These are phyloP conservation scores for Sclerotinia trifoliorum DNA, from an alignment of 2,329 filamentous ascomycete species.

Conservation along the genomic window DNA sequence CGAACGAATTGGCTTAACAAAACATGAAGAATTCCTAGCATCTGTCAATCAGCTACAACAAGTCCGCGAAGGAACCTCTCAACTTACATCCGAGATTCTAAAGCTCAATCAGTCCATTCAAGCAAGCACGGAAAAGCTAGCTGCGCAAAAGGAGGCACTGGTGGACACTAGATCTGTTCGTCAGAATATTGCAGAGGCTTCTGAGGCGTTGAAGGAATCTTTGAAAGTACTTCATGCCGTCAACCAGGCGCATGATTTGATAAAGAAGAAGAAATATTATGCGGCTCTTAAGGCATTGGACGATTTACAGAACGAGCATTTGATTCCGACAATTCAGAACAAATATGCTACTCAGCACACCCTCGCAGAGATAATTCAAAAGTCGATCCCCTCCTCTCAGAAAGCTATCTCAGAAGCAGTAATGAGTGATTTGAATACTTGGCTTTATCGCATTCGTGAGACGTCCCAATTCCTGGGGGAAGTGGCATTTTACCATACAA, in stretches of 20 bases:
- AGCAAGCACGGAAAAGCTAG: conserved; percentile 87
- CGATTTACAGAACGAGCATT: conserved; percentile 92
- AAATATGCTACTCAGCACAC: conserved; percentile 94
- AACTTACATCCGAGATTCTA: conserved; percentile 85
- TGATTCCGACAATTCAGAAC: conserved; percentile 68
- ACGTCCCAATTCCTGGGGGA: conserved; percentile 95
- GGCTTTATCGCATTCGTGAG: conserved; percentile 92
- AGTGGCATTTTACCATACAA: conserved; percentile 94
- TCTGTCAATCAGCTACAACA: conserved; percentile 93
- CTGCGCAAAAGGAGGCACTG: conserved; percentile 88
- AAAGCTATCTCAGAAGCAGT: conserved; percentile 93
- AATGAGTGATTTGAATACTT: conserved; percentile 95
- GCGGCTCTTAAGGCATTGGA: conserved; percentile 90
- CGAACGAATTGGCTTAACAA: conserved; percentile 88
- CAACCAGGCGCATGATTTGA: conserved; percentile 89
- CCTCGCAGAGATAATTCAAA: conserved; percentile 92
- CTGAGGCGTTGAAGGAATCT: conserved; percentile 83
- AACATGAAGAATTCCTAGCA: conserved; percentile 93
- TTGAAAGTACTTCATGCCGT: conserved; percentile 88
- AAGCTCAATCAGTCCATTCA: conserved; percentile 94
- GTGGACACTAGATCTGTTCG: conserved; percentile 90
- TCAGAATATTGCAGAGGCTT: conserved; percentile 93
- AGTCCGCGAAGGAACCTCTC: conserved; percentile 86
- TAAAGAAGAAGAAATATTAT: conserved; percentile 93
- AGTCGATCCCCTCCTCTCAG: conserved; percentile 89